Conservation (phyloP, 148 eudicot species). For the Euryodendron excelsum region DNA sequence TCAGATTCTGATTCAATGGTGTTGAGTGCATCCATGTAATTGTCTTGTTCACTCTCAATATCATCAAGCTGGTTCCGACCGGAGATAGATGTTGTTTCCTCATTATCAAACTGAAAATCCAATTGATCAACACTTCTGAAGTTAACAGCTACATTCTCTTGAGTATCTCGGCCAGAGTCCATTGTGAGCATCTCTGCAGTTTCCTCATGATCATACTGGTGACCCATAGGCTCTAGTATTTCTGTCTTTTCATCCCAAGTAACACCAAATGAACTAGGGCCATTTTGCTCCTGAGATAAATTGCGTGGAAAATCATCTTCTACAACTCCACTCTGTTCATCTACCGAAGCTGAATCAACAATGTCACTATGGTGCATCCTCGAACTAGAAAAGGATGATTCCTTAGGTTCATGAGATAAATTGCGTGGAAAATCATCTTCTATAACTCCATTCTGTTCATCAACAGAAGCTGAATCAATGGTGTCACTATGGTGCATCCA, state of each 20-base stretch:
- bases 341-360: constrained; percentile 31
- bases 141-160: constrained; percentile 14
- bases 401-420: constrained; percentile 31
- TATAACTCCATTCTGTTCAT: constrained; percentile 29
- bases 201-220: constrained; percentile 31
- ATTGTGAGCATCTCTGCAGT: constrained; percentile 19
- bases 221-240: constrained; percentile 37
- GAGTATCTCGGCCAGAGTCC: constrained; percentile 18
- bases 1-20: constrained; percentile 90
- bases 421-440: constrained; percentile 33
- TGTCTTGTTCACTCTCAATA: constrained; percentile 79
- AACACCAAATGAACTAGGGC: constrained; percentile 40
- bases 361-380: constrained; percentile 25
- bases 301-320: constrained; percentile 29
- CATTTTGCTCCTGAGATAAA: constrained; percentile 37
- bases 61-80: constrained; percentile 48
- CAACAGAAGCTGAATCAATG: constrained; percentile 31
- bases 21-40: constrained; percentile 85
- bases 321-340: constrained; percentile 30
- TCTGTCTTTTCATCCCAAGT: constrained; percentile 80
- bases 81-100: constrained; percentile 20
- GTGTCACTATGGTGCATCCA: constrained; percentile 25
- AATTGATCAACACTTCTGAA: constrained; percentile 21
- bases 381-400: constrained; percentile 33
- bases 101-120: constrained; percentile 22